A percentile compares a stretch with the other conserved stretches of the same genome.
phyloP scores from a whole-genome alignment of 345 rosid genomes.

The Cardamine occulta region DNA sequence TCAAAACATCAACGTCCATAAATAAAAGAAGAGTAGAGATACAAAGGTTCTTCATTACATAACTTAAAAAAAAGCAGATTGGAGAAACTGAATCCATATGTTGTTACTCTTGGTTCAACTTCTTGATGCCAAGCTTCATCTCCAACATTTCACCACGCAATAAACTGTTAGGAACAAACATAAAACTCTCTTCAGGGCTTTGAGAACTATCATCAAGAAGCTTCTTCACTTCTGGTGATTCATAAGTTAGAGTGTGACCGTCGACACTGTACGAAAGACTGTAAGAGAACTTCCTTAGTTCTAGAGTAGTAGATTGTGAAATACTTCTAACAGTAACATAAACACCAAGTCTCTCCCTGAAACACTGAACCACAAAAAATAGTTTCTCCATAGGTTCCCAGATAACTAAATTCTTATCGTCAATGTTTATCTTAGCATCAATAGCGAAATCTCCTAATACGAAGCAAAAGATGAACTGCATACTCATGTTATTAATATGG shows the following conservation, averaged over 20 bases:
- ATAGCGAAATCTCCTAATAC: no score
- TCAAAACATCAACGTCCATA: background rate
- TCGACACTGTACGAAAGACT: background rate
- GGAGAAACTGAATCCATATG: background rate
- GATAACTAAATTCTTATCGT: background rate
- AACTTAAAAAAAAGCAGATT: background rate
- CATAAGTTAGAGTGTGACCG: background rate
- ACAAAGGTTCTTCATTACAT: background rate
- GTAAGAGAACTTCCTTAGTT: background rate
- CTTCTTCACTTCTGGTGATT: conserved; percentile 8
- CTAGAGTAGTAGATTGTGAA: background rate
- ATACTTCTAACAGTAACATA: background rate
- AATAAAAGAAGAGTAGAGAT: background rate
- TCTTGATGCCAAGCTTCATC: background rate
- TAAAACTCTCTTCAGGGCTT: background rate
- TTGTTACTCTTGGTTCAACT: background rate
- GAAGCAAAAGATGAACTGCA: no score
- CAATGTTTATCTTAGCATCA: background rate
- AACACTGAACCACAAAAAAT: background rate
- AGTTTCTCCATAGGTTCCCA: background rate
- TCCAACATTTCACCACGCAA: background rate
- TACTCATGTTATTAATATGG: background rate
- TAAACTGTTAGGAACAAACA: background rate
- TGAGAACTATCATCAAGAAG: background rate
- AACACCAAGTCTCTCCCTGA: background rate